phyloP scores from a whole-genome alignment of 495 filamentous ascomycete genomes.

The Hypoxylon rickii region DNA sequence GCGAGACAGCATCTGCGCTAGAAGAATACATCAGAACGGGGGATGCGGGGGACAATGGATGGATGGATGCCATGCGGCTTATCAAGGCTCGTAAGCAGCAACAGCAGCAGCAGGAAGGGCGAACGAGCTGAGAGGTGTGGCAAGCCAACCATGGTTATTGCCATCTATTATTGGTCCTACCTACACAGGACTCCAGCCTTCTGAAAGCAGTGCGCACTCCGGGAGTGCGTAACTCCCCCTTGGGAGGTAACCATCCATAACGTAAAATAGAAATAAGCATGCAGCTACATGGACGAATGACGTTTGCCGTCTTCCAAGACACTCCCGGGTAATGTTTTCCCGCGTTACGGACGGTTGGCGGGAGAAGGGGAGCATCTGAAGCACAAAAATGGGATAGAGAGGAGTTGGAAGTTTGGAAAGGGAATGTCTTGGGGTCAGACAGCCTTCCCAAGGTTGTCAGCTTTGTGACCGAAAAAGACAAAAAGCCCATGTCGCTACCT shows the following conservation, averaged over 20 bases:
- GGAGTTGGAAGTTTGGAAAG: background rate
- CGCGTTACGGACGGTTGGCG: background rate
- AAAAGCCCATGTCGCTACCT: conserved; percentile 1
- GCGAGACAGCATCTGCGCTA: conserved; percentile 1
- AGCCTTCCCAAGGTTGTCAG: conserved; percentile 21
- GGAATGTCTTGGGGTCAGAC: background rate
- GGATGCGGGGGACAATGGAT: background rate
- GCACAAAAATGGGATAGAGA: background rate
- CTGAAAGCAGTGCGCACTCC: conserved; percentile 7
- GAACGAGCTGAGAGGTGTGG: background rate
- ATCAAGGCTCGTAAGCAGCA: conserved; percentile 3
- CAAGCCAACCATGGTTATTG: background rate
- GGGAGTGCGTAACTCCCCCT: background rate
- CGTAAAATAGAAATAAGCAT: conserved; percentile 5
- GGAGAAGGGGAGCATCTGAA: conserved; percentile 1
- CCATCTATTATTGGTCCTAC: conserved; percentile 16
- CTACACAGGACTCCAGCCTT: background rate
- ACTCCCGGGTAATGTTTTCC: conserved; percentile 14
- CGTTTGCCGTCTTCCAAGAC: background rate
- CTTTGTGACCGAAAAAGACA: conserved; percentile 12
- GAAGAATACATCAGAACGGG: background rate
- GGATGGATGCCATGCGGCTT: background rate
- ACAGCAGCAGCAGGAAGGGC: background rate
- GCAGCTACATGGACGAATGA: conserved; percentile 5
- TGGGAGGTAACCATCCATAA: conserved; percentile 3